phyloP scores from a whole-genome alignment of 805 yeast genomes.

The Zygoascus bituminiphila region DNA sequence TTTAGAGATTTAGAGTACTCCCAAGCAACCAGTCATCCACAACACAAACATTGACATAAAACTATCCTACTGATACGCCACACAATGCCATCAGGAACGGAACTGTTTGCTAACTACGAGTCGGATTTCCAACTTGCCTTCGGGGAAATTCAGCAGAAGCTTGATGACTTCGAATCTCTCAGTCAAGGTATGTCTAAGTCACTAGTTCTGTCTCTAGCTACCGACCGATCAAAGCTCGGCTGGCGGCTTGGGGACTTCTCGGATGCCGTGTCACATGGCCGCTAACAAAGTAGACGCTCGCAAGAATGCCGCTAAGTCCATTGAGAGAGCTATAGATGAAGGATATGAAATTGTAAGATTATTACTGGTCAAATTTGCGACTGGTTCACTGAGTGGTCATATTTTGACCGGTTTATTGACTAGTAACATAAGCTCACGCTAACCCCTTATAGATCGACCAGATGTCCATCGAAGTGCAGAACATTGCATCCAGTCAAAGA shows the following conservation, averaged over 20 bases:
- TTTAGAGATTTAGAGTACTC: too few species aligned
- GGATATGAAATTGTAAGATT: conserved; percentile 56
- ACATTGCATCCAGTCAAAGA: conserved; percentile 66
- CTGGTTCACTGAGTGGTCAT: neutral
- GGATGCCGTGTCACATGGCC: neutral
- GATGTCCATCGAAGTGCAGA: conserved; percentile 78
- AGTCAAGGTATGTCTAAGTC: conserved; percentile 31
- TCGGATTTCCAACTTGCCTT: conserved; percentile 62
- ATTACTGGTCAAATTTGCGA: too few species aligned
- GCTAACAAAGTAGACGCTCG: conserved; percentile 36
- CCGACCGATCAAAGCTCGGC: neutral
- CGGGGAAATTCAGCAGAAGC: conserved; percentile 60
- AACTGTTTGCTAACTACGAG: conserved; percentile 56
- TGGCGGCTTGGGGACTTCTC: neutral
- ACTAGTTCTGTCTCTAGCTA: neutral
- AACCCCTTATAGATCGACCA: conserved; percentile 49
- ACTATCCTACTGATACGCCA: too few species aligned
- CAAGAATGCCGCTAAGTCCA: conserved; percentile 45
- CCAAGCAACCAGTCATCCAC: too few species aligned
- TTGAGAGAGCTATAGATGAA: conserved; percentile 68
- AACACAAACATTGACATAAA: too few species aligned
- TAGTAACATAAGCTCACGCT: neutral
- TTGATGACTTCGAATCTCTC: conserved; percentile 45
- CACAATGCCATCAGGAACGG: conserved; percentile 24
- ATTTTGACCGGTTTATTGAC: neutral